Percentiles rank a stretch among this genome's conserved stretches.
Evolutionary conservation across 305 asterid species (phyloP).

Genomic region (Ajuga reptans): DNA sequence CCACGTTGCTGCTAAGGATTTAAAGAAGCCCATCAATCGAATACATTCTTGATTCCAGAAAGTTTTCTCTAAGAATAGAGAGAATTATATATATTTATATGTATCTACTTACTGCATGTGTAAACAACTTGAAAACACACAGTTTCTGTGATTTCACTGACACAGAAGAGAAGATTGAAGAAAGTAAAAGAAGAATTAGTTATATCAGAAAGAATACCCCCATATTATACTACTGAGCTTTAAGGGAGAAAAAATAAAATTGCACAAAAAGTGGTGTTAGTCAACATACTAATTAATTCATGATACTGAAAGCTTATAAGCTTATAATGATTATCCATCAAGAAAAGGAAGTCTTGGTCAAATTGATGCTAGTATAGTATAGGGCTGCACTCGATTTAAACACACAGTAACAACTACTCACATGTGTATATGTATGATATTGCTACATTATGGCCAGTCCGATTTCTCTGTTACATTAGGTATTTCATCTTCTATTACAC

Average conservation of each 20-base stretch:
- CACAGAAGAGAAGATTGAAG: neutral
- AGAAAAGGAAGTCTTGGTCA: neutral
- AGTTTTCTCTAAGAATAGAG: no score
- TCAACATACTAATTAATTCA: slow-evolving; percentile 29
- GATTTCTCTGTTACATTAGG: no score
- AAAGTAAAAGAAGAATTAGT: neutral
- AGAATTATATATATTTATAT: neutral
- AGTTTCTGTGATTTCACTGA: neutral
- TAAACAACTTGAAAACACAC: no score
- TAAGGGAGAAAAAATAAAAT: neutral
- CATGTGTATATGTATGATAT: no score
- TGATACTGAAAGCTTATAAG: slow-evolving; percentile 22
- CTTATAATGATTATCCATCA: slow-evolving; percentile 21
- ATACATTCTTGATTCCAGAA: neutral
- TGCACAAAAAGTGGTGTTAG: slow-evolving; percentile 25
- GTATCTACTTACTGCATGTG: no score
- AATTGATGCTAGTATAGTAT: neutral
- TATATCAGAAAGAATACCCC: slow-evolving; percentile 19
- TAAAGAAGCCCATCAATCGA: neutral
- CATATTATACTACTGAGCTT: slow-evolving; percentile 13
- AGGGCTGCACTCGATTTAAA: neutral
- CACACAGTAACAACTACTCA: no score
- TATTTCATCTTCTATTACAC: no score
- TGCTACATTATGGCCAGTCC: no score
- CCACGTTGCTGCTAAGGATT: neutral